These are phyloP conservation scores for Quercus rubra DNA, from an alignment of 306 rosid species.

Conservation along the genomic window DNA sequence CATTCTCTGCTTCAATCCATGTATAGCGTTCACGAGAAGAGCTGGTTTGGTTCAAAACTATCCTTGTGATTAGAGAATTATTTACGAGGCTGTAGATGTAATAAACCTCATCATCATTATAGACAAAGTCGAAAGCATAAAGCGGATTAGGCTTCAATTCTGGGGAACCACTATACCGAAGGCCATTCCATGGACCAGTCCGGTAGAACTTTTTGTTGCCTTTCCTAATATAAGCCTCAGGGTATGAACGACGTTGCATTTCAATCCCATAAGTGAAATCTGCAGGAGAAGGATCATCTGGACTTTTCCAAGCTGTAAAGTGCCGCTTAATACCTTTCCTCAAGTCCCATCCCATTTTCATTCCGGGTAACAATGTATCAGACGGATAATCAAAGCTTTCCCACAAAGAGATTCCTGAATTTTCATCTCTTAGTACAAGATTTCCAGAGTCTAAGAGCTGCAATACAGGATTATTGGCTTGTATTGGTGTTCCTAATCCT, in stretches of 20 bases:
- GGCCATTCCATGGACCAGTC: constrained; percentile 50
- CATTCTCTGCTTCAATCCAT: constrained; percentile 36
- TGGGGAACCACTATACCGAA: constrained; percentile 34
- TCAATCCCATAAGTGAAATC: constrained; percentile 32
- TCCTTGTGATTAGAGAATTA: constrained; percentile 32
- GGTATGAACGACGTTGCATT: constrained; percentile 15
- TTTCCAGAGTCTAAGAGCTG: constrained; percentile 54
- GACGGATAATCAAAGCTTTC: constrained; percentile 66
- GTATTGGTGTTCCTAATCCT: background rate
- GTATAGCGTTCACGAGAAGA: constrained; percentile 17
- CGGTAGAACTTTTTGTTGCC: constrained; percentile 27
- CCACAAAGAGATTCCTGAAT: constrained; percentile 35
- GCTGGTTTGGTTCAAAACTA: constrained; percentile 40
- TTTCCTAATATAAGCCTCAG: constrained; percentile 34
- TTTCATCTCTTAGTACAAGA: constrained; percentile 36
- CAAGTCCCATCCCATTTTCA: constrained; percentile 59
- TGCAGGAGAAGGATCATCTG: constrained; percentile 53
- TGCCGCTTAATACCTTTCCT: constrained; percentile 30
- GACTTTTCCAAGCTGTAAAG: constrained; percentile 38
- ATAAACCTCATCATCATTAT: constrained; percentile 36
- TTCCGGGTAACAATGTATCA: constrained; percentile 51
- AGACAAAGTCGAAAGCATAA: constrained; percentile 26
- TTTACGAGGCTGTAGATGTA: constrained; percentile 37
- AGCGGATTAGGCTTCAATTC: constrained; percentile 25
- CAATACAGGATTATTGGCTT: constrained; percentile 16